Evolutionary conservation across 2,329 filamentous ascomycete species (phyloP), one percentile per base, ranked within the genome.

Genomic region (Knufia fluminis): DNA sequence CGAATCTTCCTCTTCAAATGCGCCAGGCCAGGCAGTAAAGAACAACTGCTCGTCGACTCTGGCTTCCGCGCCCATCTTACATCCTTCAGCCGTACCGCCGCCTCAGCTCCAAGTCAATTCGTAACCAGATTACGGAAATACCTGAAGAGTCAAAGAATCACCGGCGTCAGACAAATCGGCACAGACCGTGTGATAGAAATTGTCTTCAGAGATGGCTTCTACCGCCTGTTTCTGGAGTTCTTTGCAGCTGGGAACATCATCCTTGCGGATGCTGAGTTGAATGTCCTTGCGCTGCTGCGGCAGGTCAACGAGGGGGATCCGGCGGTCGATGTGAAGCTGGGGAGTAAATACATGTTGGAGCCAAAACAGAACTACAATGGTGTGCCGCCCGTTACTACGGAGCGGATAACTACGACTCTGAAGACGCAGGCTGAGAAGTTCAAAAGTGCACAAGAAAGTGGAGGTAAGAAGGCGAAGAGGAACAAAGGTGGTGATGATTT

Each of bases 1-100:
- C 89, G 91, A 64, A 96, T 97, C 62, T 87, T 97, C 63, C 82
- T 97, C 22, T 78, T 98, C 67, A 97, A 96, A 65, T 92, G 98
- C 64, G 82, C 89, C 49, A 94, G 92, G 66, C 88, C 91, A 38
- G 83, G 91, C 62, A 78, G 83, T 58, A 89, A 90, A 67, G 84
- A 92, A 64, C 91, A 97, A 66, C 76, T 98, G 23, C 75, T 98
- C 46, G 81, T 98, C 60, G 92, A 98, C 66, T 92, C 87, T 1
- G 92, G 92, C 24, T 98, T 98, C 68, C 88, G 92, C 63, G 94
- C 88, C 67, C 92, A 98, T 65, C 75, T 97, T 51, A 97, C 92
- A 26, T 82, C 85, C 59, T 98, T 95, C 71, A 81, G 86, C 23
- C 85, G 92, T 57, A 85, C 89, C 1, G 91, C 91, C 1, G 87